A percentile compares a stretch with the other conserved stretches of the same genome.
Conservation (phyloP, 2,329 filamentous ascomycete species). For the Claviceps sp. region DNA sequence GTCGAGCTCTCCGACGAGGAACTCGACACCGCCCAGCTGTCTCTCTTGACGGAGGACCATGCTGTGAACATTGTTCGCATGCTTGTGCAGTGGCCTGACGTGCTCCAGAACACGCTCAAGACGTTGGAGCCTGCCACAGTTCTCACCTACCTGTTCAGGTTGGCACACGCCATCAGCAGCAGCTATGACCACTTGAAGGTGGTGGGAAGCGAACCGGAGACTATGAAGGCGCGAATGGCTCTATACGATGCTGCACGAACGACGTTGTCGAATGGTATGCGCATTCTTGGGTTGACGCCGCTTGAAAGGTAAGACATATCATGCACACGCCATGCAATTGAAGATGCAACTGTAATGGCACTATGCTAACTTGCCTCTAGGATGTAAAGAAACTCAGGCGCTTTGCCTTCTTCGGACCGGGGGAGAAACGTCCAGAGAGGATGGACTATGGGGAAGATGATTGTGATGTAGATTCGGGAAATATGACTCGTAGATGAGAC, state of each 20-base stretch:
- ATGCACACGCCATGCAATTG: neutral
- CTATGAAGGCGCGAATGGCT: slow-evolving; percentile 36
- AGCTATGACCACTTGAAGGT: slow-evolving; percentile 75
- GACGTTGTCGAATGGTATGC: slow-evolving; percentile 74
- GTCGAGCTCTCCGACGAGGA: slow-evolving; percentile 41
- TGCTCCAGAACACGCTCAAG: slow-evolving; percentile 70
- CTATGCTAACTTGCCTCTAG: slow-evolving; percentile 1
- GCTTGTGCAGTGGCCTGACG: slow-evolving; percentile 75
- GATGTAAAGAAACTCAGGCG: slow-evolving; percentile 1
- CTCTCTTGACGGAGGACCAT: slow-evolving; percentile 56
- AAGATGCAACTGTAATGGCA: neutral
- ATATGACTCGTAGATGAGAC: neutral
- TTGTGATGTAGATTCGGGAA: neutral
- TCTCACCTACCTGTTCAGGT: slow-evolving; percentile 61
- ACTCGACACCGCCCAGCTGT: slow-evolving; percentile 49
- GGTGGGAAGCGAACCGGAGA: slow-evolving; percentile 60
- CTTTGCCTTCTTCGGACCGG: neutral
- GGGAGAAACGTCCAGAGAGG: neutral
- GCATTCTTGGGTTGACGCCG: slow-evolving; percentile 61
- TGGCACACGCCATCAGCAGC: slow-evolving; percentile 67
- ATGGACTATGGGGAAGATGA: too few relatives aligned
- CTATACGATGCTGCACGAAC: slow-evolving; percentile 64
- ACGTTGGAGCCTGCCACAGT: slow-evolving; percentile 58
- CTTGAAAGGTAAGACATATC: slow-evolving; percentile 39
- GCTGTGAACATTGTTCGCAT: slow-evolving; percentile 61